Base-by-base conservation (phyloP, 2,329 filamentous ascomycete genomes). In the Sphaerulina vaccinii region DNA sequence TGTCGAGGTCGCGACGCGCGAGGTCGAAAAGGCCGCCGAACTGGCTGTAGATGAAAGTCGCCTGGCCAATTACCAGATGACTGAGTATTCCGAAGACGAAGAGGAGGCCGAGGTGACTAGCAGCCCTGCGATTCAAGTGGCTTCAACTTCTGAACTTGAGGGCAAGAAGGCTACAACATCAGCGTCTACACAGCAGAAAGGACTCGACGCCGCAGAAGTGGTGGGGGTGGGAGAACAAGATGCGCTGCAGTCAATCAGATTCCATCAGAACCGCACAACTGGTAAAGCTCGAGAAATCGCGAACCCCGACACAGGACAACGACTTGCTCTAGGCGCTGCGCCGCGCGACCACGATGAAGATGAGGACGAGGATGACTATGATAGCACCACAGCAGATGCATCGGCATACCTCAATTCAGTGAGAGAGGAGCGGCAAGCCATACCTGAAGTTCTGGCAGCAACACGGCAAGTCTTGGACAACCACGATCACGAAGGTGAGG, bases 351-450 rank as follows among this genome's bases (percentile, higher is more conserved):
- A 52, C 40, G 57, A 64, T 8, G 57, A 61, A 39, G 57, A 60
- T 11, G 51, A 58, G 23, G 49, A 57, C 8, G 57, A 56, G 3
- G 56, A 56, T 6, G 60, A 57, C 23, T 55, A 59, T 19, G 56
- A 61, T 22, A 58, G 54, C 49, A 59, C 59, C 19, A 61, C 62
- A 27, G 63, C 62, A 24, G 65, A 67, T 42, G 66, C 66, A 21
- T 63, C 68, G 62, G 62, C 63, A 50, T 68, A 68, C 53, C 58
- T 68, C n/a, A 50, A 58, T 37, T 58, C 58, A 11, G 66, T 68
- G 22, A 62, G 63, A 52, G 48, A 55, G 8, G 65, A 68, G 52
- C 54, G 64, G 29, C 59, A 61, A 39, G 55, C 39, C 27, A 53
- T 66, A 39, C 65, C 63, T 21, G 49, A 59, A 16, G 49, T 67